These are phyloP conservation scores for Eucalyptus polybractea DNA, from an alignment of 345 rosid species.

Conservation along the genomic window DNA sequence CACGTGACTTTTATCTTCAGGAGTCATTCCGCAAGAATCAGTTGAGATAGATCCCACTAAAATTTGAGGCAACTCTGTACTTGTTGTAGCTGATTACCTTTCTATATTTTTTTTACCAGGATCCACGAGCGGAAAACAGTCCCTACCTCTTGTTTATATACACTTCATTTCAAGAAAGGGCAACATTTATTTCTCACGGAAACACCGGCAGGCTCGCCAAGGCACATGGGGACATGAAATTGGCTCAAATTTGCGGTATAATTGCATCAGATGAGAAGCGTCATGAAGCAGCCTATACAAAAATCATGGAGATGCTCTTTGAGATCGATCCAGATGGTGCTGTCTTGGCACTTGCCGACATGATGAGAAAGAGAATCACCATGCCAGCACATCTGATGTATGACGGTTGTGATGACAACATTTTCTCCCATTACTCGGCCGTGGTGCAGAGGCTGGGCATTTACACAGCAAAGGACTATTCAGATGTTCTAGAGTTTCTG, in stretches of 20 bases:
- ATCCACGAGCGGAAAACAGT: slow-evolving; percentile 66
- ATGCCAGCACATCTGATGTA: slow-evolving; percentile 95
- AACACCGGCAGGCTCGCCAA: slow-evolving; percentile 85
- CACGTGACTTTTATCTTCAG: background rate
- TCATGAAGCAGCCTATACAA: slow-evolving; percentile 82
- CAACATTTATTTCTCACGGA: slow-evolving; percentile 83
- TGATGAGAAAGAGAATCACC: slow-evolving; percentile 89
- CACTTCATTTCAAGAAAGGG: slow-evolving; percentile 95
- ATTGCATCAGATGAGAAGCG: slow-evolving; percentile 89
- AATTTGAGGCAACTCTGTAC: background rate
- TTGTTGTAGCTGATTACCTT: background rate
- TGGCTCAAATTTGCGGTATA: slow-evolving; percentile 83
- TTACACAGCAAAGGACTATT: slow-evolving; percentile 79
- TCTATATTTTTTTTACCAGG: slow-evolving; percentile 18
- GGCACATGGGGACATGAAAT: slow-evolving; percentile 52
- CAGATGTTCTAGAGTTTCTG: slow-evolving; percentile 70
- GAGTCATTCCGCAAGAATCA: background rate
- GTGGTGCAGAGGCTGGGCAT: slow-evolving; percentile 84
- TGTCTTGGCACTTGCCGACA: slow-evolving; percentile 64
- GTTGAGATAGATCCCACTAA: background rate
- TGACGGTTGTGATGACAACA: slow-evolving; percentile 55
- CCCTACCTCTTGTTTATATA: slow-evolving; percentile 83
- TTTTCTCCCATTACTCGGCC: slow-evolving; percentile 69
- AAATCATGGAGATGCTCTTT: slow-evolving; percentile 66
- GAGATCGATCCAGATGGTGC: slow-evolving; percentile 88